These are phyloP conservation scores for Beauveria sp. DNA, from an alignment of 2,329 filamentous ascomycete species.

Conservation along the genomic window DNA sequence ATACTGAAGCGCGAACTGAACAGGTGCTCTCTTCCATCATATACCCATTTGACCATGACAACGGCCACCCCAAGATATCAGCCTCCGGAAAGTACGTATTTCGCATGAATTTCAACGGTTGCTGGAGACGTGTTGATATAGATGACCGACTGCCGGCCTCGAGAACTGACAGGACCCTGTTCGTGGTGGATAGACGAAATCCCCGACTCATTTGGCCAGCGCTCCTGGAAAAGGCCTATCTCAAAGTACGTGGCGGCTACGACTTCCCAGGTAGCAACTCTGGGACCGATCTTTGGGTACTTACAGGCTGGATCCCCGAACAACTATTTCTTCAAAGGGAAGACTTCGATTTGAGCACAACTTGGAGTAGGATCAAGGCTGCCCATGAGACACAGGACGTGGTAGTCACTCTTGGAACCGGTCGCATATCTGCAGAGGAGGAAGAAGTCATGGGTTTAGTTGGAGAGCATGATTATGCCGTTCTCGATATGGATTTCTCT, in stretches of 20 bases:
- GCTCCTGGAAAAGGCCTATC: slow-evolving; percentile 88
- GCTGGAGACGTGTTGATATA: slow-evolving; percentile 76
- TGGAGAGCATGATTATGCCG: slow-evolving; percentile 88
- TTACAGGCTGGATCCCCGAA: slow-evolving; percentile 95
- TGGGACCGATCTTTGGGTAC: slow-evolving; percentile 83
- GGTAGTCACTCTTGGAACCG: slow-evolving; percentile 84
- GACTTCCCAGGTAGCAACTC: slow-evolving; percentile 98
- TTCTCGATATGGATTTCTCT: slow-evolving; percentile 65
- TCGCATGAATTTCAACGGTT: slow-evolving; percentile 93
- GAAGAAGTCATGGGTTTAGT: slow-evolving; percentile 76
- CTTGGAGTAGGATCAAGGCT: slow-evolving; percentile 71
- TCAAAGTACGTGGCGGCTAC: slow-evolving; percentile 92
- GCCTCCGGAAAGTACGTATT: slow-evolving; percentile 83
- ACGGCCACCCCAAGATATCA: slow-evolving; percentile 55
- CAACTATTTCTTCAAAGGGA: slow-evolving; percentile 84
- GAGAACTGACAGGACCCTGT: slow-evolving; percentile 65
- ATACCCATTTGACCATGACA: slow-evolving; percentile 62
- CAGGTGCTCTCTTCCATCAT: slow-evolving; percentile 66
- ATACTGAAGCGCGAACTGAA: background rate
- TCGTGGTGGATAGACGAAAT: slow-evolving; percentile 81
- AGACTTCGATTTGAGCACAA: slow-evolving; percentile 64
- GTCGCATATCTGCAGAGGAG: slow-evolving; percentile 67
- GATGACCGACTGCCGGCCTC: slow-evolving; percentile 83
- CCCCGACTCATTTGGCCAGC: slow-evolving; percentile 84
- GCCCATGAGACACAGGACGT: slow-evolving; percentile 74